phyloP scores from a whole-genome alignment of 2,329 filamentous ascomycete species.

The Elsinoe australis region DNA sequence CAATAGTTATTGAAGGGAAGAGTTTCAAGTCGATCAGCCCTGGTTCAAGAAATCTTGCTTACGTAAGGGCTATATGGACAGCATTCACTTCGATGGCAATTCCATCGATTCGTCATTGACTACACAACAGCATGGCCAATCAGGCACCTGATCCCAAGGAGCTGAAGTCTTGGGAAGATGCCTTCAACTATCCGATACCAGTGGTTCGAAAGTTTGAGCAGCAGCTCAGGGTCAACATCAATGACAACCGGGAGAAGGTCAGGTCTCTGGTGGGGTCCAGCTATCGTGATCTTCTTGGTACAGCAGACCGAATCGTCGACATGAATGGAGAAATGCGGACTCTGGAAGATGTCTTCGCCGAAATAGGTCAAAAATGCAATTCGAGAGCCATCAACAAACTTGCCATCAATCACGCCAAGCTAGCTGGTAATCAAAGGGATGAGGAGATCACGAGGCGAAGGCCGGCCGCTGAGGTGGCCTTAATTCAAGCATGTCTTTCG shows the following conservation, averaged over 20 bases:
- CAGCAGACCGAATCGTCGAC: constrained; percentile 84
- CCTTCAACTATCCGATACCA: constrained; percentile 58
- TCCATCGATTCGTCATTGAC: too few species aligned
- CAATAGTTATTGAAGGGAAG: too few species aligned
- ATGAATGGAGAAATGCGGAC: constrained; percentile 74
- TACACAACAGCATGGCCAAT: constrained; percentile 33
- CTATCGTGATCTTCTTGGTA: constrained; percentile 85
- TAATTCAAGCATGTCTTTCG: constrained; percentile 48
- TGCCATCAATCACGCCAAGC: constrained; percentile 33
- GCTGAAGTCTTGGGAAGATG: constrained; percentile 58
- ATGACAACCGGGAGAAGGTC: constrained; percentile 58
- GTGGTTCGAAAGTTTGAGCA: constrained; percentile 56
- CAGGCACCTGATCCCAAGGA: constrained; percentile 50
- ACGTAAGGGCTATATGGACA: neutral
- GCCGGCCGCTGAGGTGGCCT: constrained; percentile 48
- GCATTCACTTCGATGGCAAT: neutral
- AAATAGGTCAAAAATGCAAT: constrained; percentile 71
- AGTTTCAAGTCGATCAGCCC: neutral
- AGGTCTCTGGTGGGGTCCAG: constrained; percentile 58
- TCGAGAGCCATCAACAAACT: constrained; percentile 62
- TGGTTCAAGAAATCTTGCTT: constrained; percentile 7
- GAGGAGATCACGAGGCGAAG: constrained; percentile 21
- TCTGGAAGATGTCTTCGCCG: constrained; percentile 63
- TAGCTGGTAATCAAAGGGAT: constrained; percentile 17
- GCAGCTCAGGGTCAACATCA: constrained; percentile 54